These are phyloP conservation scores for Aspergillus cavernicola DNA, from an alignment of 495 filamentous ascomycete species.

Conservation along the genomic window DNA sequence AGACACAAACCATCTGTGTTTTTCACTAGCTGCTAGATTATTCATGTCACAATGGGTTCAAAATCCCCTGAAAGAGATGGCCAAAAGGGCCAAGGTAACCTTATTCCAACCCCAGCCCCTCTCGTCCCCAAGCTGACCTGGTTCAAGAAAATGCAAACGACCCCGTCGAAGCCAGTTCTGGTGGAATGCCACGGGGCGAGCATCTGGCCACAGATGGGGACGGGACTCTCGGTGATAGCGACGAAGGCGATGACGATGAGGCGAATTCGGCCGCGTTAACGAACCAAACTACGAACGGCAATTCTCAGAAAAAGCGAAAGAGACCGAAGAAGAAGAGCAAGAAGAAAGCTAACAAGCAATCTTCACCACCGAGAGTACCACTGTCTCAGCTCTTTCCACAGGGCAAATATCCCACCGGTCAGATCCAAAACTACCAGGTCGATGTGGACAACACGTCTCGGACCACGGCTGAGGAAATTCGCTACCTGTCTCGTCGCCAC, in stretches of 20 bases:
- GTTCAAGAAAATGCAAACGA: constrained; percentile 14
- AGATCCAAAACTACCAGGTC: constrained; percentile 45
- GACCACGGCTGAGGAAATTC: constrained; percentile 56
- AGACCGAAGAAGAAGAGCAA: constrained; percentile 40
- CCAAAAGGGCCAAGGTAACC: constrained; percentile 12
- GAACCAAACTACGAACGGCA: neutral
- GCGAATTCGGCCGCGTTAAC: constrained; percentile 42
- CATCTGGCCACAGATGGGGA: constrained; percentile 41
- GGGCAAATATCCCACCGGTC: constrained; percentile 49
- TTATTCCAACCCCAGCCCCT: too few relatives aligned
- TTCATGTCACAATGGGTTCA: constrained; percentile 16
- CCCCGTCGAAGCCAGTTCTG: constrained; percentile 37
- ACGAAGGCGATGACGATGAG: constrained; percentile 55
- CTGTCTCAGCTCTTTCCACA: constrained; percentile 49
- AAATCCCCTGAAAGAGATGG: constrained; percentile 13
- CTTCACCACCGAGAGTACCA: constrained; percentile 52
- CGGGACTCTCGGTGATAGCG: constrained; percentile 35
- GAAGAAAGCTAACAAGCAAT: constrained; percentile 47
- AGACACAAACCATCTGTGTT: too few relatives aligned
- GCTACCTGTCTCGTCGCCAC: constrained; percentile 45
- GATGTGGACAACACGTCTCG: constrained; percentile 50
- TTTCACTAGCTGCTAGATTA: neutral
- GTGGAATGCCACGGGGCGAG: constrained; percentile 32
- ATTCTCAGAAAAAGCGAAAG: constrained; percentile 52
- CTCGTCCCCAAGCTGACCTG: too few relatives aligned